Evolutionary conservation across 495 filamentous ascomycete species (phyloP).

Genomic region (Daldinia grandis): DNA sequence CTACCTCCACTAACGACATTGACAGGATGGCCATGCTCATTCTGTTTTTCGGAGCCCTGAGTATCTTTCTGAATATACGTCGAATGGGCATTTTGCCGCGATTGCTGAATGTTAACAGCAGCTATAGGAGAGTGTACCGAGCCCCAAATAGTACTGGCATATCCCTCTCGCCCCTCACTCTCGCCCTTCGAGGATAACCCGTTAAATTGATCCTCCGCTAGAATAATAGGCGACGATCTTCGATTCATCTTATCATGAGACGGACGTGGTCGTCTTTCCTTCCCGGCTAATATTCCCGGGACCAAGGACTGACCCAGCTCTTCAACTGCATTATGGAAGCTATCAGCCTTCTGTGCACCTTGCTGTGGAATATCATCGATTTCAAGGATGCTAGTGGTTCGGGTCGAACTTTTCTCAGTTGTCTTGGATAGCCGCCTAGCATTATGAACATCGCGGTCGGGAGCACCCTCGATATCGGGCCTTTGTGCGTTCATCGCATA

Average conservation of each 20-base stretch:
- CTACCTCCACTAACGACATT: conserved; percentile 26
- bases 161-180: conserved; percentile 45
- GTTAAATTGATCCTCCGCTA: conserved; percentile 41
- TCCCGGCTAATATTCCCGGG: conserved; percentile 45
- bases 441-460: conserved; percentile 5
- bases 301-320: conserved; percentile 53
- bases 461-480: conserved; percentile 1
- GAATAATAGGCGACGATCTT: conserved; percentile 51
- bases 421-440: conserved; percentile 34
- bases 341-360: conserved; percentile 16
- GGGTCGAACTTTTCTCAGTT: conserved; percentile 48
- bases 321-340: conserved; percentile 45
- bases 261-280: conserved; percentile 14
- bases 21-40: conserved; percentile 6
- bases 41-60: conserved; percentile 7
- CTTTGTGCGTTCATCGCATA: conserved; percentile 35
- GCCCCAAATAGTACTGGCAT: conserved; percentile 51
- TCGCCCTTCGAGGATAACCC: conserved; percentile 46
- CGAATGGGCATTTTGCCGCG: conserved; percentile 46
- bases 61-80: conserved; percentile 45
- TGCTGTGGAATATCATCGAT: conserved; percentile 49
- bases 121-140: conserved; percentile 52
- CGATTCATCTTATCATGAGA: conserved; percentile 44
- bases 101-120: conserved; percentile 46
- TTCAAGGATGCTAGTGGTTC: conserved; percentile 51